Percentiles rank a stretch among this genome's conserved stretches.
These are phyloP conservation scores for Xenoacremonium recifei DNA, from an alignment of 2,329 filamentous ascomycete genomes.

Conservation along the genomic window DNA sequence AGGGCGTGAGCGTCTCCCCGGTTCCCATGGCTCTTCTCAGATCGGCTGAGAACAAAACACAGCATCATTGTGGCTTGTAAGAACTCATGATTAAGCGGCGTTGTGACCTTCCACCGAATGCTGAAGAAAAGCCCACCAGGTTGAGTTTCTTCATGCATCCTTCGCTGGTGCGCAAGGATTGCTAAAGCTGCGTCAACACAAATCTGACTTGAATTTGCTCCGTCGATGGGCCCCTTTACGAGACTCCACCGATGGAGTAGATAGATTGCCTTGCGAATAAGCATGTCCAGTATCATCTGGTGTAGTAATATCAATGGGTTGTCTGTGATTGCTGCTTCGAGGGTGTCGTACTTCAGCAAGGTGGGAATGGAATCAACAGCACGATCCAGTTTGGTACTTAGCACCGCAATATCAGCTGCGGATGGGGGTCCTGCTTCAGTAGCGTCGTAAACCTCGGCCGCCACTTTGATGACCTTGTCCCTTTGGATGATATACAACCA, in stretches of 20 bases:
- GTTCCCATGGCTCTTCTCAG: not conserved
- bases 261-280: slow-evolving; percentile 7
- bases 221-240: slow-evolving; percentile 1
- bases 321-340: slow-evolving; percentile 2
- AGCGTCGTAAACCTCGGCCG: slow-evolving; percentile 8
- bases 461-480: slow-evolving; percentile 2
- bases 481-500: slow-evolving; percentile 5
- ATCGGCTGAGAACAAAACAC: slow-evolving; percentile 13
- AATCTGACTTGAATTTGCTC: slow-evolving; percentile 1
- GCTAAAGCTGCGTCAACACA: slow-evolving; percentile 11
- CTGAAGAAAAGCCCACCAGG: slow-evolving; percentile 16
- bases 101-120: slow-evolving; percentile 17
- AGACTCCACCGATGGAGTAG: slow-evolving; percentile 10
- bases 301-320: slow-evolving; percentile 5
- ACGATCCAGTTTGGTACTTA: slow-evolving; percentile 2
- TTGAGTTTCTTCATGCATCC: slow-evolving; percentile 15
- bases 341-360: slow-evolving; percentile 2
- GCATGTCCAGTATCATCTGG: slow-evolving; percentile 6
- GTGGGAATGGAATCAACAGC: slow-evolving; percentile 2
- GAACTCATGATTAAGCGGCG: slow-evolving; percentile 16
- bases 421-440: slow-evolving; percentile 4
- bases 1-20: not conserved
- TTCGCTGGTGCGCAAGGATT: slow-evolving; percentile 15
- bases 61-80: slow-evolving; percentile 18
- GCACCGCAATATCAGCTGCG: not conserved